Base-by-base conservation (phyloP, 1,284 basidiomycete species). In the Irpex lacteus region DNA sequence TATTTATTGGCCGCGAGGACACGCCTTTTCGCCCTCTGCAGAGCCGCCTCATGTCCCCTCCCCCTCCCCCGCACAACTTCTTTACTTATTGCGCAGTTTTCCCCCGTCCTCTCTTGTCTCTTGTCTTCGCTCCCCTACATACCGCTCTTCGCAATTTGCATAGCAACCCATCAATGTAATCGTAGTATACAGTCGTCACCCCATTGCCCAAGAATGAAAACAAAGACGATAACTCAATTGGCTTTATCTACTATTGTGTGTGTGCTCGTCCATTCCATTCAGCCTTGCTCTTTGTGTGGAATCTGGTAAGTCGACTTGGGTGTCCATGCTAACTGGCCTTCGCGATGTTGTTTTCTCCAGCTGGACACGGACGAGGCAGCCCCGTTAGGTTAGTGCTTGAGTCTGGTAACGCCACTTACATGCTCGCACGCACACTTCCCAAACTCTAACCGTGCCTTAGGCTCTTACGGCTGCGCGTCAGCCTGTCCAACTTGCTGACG, bases 1-100 rank as follows among this genome's bases (percentile, higher is more conserved):
- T 64, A 64, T 66, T 60, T 64, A 64, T 64, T 64, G 60, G 65
- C 59, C 37, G 15, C 40, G 62, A 36, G 32, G 54, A 56, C 34
- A 32, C 7, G 54, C 8, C 50, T 62, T 40, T 52, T 58, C 26
- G 36, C 54, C 44, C 52, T 47, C 54, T 21, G 13, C 11, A 21
- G 26, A 3, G 26, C 26, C 26, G 26, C 26, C 26, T 26, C 26
- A 26, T 26, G 26, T 26, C 26, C 26, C 26, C 26, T 26, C 26
- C 26, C 26, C 26, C 26, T 26, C 4, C 26, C 26, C 26, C 26
- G 26, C 26, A 26, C 26, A 26, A 26, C 26, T 26, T 26, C 26
- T 40, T 58, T 57, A 40, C 54, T 49, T 62, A 19, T 55, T 36
- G 40, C 52, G 54, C 54, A 36, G 54, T 21, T 5, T 13, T 4